A percentile compares a stretch with the other conserved stretches of the same genome.
Conservation (phyloP, 768 basidiomycete genomes). For the Kwoniella heveanensis region DNA sequence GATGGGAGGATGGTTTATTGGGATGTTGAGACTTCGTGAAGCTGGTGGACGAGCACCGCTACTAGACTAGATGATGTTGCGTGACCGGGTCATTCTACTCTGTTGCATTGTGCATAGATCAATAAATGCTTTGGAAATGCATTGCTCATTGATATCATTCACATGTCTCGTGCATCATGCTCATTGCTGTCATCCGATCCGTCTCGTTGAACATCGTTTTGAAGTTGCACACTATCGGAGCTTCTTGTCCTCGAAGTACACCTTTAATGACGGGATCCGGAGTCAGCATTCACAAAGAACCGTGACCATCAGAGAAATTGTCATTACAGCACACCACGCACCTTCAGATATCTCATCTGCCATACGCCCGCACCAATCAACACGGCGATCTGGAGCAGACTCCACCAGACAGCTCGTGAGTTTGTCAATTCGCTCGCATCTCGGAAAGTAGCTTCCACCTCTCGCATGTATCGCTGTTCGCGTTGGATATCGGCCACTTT, state of each 20-base stretch:
- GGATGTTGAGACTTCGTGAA: too few species aligned
- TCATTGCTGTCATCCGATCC: too few species aligned
- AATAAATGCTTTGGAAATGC: slow-evolving; percentile 6
- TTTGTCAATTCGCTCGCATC: slow-evolving; percentile 88
- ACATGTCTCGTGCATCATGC: neutral
- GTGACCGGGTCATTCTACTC: neutral
- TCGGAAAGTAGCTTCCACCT: slow-evolving; percentile 87
- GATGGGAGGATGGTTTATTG: too few species aligned
- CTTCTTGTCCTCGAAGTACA: slow-evolving; percentile 51
- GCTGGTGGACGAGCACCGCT: too few species aligned
- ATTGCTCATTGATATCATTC: slow-evolving; percentile 9
- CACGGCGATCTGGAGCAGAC: slow-evolving; percentile 79
- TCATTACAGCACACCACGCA: slow-evolving; percentile 55
- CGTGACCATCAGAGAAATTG: neutral
- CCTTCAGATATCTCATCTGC: slow-evolving; percentile 91
- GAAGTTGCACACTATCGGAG: slow-evolving; percentile 30
- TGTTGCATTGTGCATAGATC: neutral
- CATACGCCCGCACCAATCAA: slow-evolving; percentile 82
- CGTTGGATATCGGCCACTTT: slow-evolving; percentile 89
- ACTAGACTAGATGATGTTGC: slow-evolving; percentile 4
- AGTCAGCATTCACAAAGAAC: neutral
- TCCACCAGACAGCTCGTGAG: slow-evolving; percentile 92
- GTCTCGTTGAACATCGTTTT: too few species aligned
- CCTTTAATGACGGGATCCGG: slow-evolving; percentile 4
- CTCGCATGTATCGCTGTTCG: slow-evolving; percentile 97